Conservation (phyloP, 2,329 filamentous ascomycete species). For the Penicillium griseofulvum region DNA sequence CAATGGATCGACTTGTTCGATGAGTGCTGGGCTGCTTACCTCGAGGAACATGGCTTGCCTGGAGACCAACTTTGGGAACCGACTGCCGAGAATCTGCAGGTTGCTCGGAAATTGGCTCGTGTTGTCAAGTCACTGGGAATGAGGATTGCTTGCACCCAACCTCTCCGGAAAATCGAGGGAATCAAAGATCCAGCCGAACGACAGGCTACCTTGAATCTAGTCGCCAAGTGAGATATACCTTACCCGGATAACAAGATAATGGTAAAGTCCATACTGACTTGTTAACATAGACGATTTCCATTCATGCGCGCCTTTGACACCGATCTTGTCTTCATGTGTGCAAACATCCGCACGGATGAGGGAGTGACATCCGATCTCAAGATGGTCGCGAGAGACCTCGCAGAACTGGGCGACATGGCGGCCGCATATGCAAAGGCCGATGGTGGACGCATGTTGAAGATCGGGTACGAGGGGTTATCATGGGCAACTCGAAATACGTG, state of each 20-base stretch:
- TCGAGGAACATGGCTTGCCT: constrained; percentile 27
- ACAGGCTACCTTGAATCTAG: constrained; percentile 22
- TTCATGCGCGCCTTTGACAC: constrained; percentile 39
- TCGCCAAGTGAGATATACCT: constrained; percentile 20
- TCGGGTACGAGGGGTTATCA: constrained; percentile 35
- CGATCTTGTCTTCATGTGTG: constrained; percentile 37
- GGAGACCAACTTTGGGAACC: constrained; percentile 30
- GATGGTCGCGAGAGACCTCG: constrained; percentile 31
- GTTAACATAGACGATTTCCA: constrained; percentile 23
- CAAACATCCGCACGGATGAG: constrained; percentile 31
- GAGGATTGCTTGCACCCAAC: constrained; percentile 34
- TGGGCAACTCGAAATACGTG: constrained; percentile 36
- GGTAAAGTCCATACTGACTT: not conserved
- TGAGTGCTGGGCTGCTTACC: constrained; percentile 36
- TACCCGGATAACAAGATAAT: not conserved
- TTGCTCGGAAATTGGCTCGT: constrained; percentile 29
- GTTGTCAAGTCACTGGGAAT: constrained; percentile 32
- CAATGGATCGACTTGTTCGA: constrained; percentile 36
- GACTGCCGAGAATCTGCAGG: constrained; percentile 24
- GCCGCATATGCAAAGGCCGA: constrained; percentile 26
- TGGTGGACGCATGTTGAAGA: constrained; percentile 29
- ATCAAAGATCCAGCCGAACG: constrained; percentile 30
- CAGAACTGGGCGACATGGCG: constrained; percentile 34
- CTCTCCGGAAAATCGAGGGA: constrained; percentile 33
- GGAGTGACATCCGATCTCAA: constrained; percentile 33